Conservation (phyloP, 148 eudicot genomes). For the Spergularia marina region DNA sequence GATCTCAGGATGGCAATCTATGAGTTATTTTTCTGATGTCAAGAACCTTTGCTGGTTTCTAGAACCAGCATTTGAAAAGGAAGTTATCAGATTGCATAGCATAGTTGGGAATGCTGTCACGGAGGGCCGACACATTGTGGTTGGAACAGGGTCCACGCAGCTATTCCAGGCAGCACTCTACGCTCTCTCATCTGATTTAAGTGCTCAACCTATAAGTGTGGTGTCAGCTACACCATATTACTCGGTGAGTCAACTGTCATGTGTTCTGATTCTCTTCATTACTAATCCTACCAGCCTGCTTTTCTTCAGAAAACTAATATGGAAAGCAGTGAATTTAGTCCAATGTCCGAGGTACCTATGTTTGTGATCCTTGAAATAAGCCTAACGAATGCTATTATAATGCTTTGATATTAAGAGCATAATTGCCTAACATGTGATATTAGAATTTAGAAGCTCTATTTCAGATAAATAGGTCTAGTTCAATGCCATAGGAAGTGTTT, state of each 20-base stretch:
- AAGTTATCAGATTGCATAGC: slow-evolving; percentile 58
- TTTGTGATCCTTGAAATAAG: not conserved
- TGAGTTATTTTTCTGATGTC: slow-evolving; percentile 85
- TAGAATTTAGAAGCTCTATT: not conserved
- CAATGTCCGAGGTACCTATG: not conserved
- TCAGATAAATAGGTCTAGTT: not conserved
- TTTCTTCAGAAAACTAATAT: not conserved
- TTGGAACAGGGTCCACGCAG: slow-evolving; percentile 94
- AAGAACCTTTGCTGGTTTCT: slow-evolving; percentile 84
- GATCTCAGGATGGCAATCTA: slow-evolving; percentile 73
- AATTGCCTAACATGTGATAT: slow-evolving; percentile 6
- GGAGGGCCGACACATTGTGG: slow-evolving; percentile 64
- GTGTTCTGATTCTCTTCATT: slow-evolving; percentile 15
- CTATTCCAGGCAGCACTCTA: slow-evolving; percentile 85
- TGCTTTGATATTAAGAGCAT: not conserved
- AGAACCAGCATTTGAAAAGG: slow-evolving; percentile 63
- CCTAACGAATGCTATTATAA: not conserved
- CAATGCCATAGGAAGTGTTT: not conserved
- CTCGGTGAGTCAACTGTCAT: slow-evolving; percentile 54
- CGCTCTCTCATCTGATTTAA: slow-evolving; percentile 50
- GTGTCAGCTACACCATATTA: slow-evolving; percentile 89
- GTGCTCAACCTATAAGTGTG: slow-evolving; percentile 61
- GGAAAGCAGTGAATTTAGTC: not conserved
- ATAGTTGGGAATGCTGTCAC: slow-evolving; percentile 82
- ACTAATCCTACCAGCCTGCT: not conserved